Evolutionary conservation across 2,329 filamentous ascomycete species (phyloP).

Genomic region (Trichoderma sp.): DNA sequence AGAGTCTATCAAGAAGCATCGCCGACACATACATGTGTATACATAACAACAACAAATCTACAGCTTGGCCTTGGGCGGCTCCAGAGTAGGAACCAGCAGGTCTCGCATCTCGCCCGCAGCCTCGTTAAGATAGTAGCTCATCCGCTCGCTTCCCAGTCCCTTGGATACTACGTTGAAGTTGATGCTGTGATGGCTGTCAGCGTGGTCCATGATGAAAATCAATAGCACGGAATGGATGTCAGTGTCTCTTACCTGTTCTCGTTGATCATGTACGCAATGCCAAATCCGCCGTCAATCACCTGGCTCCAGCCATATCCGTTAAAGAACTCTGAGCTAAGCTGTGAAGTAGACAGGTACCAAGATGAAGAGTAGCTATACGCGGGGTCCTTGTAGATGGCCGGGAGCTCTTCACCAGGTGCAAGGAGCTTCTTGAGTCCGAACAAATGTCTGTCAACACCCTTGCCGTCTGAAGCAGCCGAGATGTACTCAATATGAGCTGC

Average conservation of each 20-base stretch:
- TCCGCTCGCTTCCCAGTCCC: slow-evolving; percentile 82
- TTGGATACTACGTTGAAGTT: slow-evolving; percentile 99
- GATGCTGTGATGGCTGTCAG: slow-evolving; percentile 56
- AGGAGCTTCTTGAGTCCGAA: slow-evolving; percentile 94
- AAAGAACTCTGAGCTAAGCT: slow-evolving; percentile 95
- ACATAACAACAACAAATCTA: slow-evolving; percentile 48
- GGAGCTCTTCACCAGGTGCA: slow-evolving; percentile 75
- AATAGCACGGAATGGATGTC: neutral
- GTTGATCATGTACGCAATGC: slow-evolving; percentile 99
- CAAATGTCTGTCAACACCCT: slow-evolving; percentile 94
- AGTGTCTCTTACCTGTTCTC: slow-evolving; percentile 72
- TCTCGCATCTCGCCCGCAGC: slow-evolving; percentile 88
- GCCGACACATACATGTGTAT: neutral
- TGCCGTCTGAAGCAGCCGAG: slow-evolving; percentile 81
- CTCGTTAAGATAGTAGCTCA: slow-evolving; percentile 96
- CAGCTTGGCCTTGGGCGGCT: slow-evolving; percentile 83
- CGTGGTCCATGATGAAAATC: neutral
- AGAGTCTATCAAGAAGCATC: slow-evolving; percentile 6
- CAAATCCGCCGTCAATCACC: slow-evolving; percentile 93
- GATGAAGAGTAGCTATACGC: slow-evolving; percentile 79
- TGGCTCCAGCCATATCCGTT: slow-evolving; percentile 99
- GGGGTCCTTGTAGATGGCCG: slow-evolving; percentile 83
- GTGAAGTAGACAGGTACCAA: slow-evolving; percentile 87
- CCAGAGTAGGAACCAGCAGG: slow-evolving; percentile 76
- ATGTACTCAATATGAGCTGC: slow-evolving; percentile 89